These are phyloP conservation scores for Alternaria gaisen DNA, from an alignment of 2,329 filamentous ascomycete species.

Conservation along the genomic window DNA sequence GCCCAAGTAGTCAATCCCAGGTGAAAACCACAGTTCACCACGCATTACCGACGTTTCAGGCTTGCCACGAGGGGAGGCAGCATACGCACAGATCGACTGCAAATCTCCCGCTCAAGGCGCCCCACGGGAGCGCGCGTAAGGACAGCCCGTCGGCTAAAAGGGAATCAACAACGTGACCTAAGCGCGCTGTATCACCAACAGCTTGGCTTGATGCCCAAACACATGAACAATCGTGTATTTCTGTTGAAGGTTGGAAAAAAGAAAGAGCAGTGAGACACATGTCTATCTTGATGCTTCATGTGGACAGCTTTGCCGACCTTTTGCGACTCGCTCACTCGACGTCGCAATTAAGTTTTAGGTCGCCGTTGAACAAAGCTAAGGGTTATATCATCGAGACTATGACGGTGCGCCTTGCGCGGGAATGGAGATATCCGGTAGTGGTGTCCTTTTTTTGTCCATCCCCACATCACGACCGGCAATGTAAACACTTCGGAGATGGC, in stretches of 20 bases:
- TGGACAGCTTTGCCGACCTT: neutral
- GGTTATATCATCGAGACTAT: neutral
- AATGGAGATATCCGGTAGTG: neutral
- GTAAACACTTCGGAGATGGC: conserved; percentile 1
- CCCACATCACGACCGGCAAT: neutral
- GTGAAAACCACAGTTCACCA: conserved; percentile 9
- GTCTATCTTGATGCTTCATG: neutral
- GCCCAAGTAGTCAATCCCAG: conserved; percentile 7
- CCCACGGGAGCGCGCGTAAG: conserved; percentile 14
- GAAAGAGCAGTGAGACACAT: neutral
- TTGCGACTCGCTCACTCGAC: neutral
- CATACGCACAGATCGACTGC: conserved; percentile 20
- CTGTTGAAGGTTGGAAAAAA: neutral
- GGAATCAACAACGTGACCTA: conserved; percentile 6
- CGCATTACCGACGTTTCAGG: conserved; percentile 18
- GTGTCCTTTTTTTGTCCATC: neutral
- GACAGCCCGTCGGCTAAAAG: conserved; percentile 10
- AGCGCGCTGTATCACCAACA: conserved; percentile 14
- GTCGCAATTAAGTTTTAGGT: neutral
- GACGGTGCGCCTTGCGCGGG: neutral
- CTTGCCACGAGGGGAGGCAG: conserved; percentile 20
- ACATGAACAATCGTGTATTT: neutral
- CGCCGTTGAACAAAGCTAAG: neutral
- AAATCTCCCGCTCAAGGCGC: conserved; percentile 25
- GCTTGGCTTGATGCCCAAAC: neutral